Evolutionary conservation across 805 yeast genomes (phyloP), one percentile per base, ranked within the genome.

Genomic region (Vanderwaltozyma yarrowii): DNA sequence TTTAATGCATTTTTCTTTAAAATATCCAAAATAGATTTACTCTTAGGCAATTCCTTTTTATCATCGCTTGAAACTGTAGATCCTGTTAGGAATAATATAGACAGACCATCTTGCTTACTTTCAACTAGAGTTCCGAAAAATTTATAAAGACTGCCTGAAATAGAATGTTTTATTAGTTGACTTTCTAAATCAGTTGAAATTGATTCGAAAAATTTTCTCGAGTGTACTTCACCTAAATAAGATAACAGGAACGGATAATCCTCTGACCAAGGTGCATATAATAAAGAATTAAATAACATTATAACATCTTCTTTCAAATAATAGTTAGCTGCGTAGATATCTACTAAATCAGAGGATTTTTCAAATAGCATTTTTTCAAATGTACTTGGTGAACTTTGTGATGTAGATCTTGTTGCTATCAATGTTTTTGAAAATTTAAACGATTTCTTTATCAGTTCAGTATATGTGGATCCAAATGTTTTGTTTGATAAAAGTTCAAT

Each of bases 231-330:
- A 4, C 94, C 92, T 38, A 89, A 61, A 54, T 85, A 85, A 0
- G 96, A 82, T 29, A 89, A 65, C 34, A 89, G 61, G 1, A 95
- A 86, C 3, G 95, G 94, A 25, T 78, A 73, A 20, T 73, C 76
- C 4, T 63, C 61, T 6, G 66, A 65, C 79, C 83, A 76, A 2
- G 64, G 60, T 0, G 76, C 77, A 31, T 65, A 66, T 1, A 82
- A 76, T 30, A 83, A 55, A 4, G 71, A 64, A 4, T 79, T 71
- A 14, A 85, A 57, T 27, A 86, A 53, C 30, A 69, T 70, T 25
- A 84, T 58, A 1, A 84, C 64, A 10, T 64, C 62, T 24, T 60
- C 57, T 42, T 85, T 72, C 40, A 78, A 62, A 0, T 60, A 47
- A n/a, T 63, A 65, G 3, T 36, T 20, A 7, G 18, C 17, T 5